A percentile compares a stretch with the other conserved stretches of the same genome.
Evolutionary conservation across 768 basidiomycete species (phyloP).

Genomic region (Mycena filopes): DNA sequence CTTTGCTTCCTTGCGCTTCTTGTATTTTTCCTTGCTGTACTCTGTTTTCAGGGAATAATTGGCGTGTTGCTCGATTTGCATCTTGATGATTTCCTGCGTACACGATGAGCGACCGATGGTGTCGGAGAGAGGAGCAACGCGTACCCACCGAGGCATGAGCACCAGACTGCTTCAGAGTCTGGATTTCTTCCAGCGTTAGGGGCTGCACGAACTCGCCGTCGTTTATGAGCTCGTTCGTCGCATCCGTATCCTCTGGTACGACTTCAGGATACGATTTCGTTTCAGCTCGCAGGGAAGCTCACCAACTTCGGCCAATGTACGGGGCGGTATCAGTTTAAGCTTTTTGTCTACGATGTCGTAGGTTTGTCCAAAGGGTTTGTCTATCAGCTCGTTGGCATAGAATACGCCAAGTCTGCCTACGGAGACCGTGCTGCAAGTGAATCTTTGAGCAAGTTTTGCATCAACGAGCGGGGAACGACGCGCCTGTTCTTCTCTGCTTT

Average conservation of each 20-base stretch:
- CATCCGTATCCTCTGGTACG: constrained; percentile 89
- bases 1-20: constrained; percentile 97
- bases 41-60: constrained; percentile 96
- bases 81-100: constrained; percentile 90
- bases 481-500: constrained; percentile 81
- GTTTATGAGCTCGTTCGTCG: constrained; percentile 96
- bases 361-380: constrained; percentile 86
- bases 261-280: background rate
- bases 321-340: constrained; percentile 69
- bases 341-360: constrained; percentile 86
- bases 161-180: constrained; percentile 83
- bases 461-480: constrained; percentile 40
- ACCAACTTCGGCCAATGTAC: constrained; percentile 85
- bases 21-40: constrained; percentile 99
- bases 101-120: constrained; percentile 22
- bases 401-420: constrained; percentile 92
- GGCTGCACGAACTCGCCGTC: constrained; percentile 88
- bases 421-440: constrained; percentile 65
- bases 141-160: constrained; percentile 75
- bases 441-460: constrained; percentile 12
- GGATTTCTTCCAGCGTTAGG: constrained; percentile 85
- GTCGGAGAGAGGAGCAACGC: constrained; percentile 11
- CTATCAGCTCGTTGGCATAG: constrained; percentile 78
- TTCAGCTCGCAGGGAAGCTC: constrained; percentile 39
- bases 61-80: constrained; percentile 92